phyloP scores from a whole-genome alignment of 805 yeast genomes.

The Zygosaccharomyces siamensis region DNA sequence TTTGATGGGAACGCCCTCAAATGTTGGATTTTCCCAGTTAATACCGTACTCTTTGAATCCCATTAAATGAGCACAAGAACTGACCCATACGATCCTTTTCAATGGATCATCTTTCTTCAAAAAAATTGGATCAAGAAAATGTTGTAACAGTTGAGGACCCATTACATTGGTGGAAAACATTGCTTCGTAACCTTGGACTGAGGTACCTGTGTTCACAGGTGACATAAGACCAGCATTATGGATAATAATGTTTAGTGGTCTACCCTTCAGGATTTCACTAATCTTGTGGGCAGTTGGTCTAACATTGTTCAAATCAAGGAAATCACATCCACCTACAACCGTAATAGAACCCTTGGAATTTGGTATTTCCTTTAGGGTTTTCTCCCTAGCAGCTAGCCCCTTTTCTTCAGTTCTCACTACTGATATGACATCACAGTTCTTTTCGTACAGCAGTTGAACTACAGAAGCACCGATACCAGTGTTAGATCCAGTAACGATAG shows the following conservation, averaged over 20 bases:
- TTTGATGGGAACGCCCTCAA: constrained; percentile 15
- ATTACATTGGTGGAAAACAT: constrained; percentile 38
- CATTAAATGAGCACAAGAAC: constrained; percentile 34
- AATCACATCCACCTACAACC: constrained; percentile 34
- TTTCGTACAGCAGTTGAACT: constrained; percentile 29
- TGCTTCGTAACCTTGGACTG: constrained; percentile 36
- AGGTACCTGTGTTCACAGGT: constrained; percentile 25
- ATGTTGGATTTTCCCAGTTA: constrained; percentile 31
- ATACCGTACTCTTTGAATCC: constrained; percentile 34
- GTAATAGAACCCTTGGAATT: constrained; percentile 25
- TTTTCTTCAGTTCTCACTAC: constrained; percentile 36
- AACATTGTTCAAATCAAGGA: constrained; percentile 37
- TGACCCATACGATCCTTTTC: constrained; percentile 39
- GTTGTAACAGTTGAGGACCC: constrained; percentile 39
- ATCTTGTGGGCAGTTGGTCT: constrained; percentile 29
- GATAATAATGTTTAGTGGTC: constrained; percentile 32
- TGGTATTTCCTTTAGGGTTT: constrained; percentile 20
- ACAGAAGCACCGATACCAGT: constrained; percentile 36
- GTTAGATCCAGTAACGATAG: constrained; percentile 40
- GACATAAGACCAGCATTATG: constrained; percentile 39
- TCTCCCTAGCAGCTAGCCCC: constrained; percentile 32
- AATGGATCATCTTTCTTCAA: constrained; percentile 30
- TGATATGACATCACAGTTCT: constrained; percentile 33
- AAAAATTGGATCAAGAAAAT: constrained; percentile 36
- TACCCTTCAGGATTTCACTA: constrained; percentile 13